These are phyloP conservation scores for Lignosus rhinocerotis DNA, from an alignment of 1,284 basidiomycete genomes.

Conservation along the genomic window DNA sequence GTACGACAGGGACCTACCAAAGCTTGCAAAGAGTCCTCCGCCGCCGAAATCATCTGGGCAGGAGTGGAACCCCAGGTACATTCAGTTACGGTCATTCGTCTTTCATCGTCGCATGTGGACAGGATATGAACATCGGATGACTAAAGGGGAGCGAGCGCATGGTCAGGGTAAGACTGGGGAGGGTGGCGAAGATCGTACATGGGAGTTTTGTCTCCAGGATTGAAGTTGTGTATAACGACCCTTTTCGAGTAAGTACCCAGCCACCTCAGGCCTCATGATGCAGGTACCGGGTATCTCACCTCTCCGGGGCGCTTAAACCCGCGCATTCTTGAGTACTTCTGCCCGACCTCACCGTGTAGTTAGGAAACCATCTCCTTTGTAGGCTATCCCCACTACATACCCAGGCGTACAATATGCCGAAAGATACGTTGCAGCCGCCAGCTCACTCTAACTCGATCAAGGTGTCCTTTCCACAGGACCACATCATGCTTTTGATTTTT, in stretches of 20 bases:
- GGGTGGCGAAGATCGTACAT: conserved; percentile 76
- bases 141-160: conserved; percentile 76
- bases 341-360: background rate
- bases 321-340: background rate
- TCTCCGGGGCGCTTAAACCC: background rate
- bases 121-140: conserved; percentile 91
- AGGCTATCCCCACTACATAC: background rate
- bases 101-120: conserved; percentile 77
- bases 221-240: conserved; percentile 2
- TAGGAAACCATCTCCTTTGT: background rate
- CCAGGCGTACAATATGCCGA: background rate
- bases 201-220: conserved; percentile 68
- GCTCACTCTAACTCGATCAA: conserved; percentile 56
- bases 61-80: conserved; percentile 67
- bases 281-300: background rate
- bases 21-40: conserved; percentile 77
- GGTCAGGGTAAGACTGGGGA: conserved; percentile 67
- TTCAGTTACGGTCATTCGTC: conserved; percentile 77
- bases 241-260: background rate
- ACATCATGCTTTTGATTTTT: conserved; percentile 72
- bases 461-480: conserved; percentile 60
- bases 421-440: conserved; percentile 37
- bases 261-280: background rate
- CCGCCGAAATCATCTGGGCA: conserved; percentile 44
- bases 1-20: conserved; percentile 66